Evolutionary conservation across 768 basidiomycete genomes (phyloP), one percentile per base, ranked within the genome.

Genomic region (Crassisporium funariophilum): DNA sequence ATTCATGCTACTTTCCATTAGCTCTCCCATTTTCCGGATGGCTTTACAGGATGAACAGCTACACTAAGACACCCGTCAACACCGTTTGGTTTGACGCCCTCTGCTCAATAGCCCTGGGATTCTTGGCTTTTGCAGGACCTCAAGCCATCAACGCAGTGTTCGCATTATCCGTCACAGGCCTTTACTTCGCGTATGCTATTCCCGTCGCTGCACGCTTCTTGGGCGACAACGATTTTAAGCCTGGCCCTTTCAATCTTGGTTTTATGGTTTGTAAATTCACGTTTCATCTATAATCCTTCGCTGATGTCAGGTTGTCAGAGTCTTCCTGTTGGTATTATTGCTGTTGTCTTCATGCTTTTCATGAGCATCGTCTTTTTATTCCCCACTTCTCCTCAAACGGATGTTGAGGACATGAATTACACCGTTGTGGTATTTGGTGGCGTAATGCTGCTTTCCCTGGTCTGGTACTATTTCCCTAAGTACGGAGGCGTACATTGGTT

Each of bases 401-500:
- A 56, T 21, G 55, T 70, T 6, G 43, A 47, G 4, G 64, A 66
- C 37, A 88, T 91, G 86, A 89, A 89, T 63, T 90, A 90, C 55
- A 77, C 82, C 0, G 70, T 84, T 25, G 81, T 86, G 23, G 85
- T 91, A 5, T 64, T 83, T 3, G 81, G 80, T 0, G 84, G 81
- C 2, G 73, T 81, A 2, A 64, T 87, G 44, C 33, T 71, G 3
- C 70, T 88, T 16, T 77, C 83, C 1, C 55, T 83, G 10, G 50
- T 70, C 1, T 90, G 81, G 71, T 90, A 83, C 61, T 89, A 81
- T 66, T 74, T 84, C 59, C 85, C 85, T 0, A 67, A 69, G 19
- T 86, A 87, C 46, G 86, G 88, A 10, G 88, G 86, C 4, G 70
- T 75, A 5, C 67, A 84, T 52, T 88, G 86, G 86, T 87, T 88